These are phyloP conservation scores for Craterostigma plantagineum DNA, from an alignment of 257 asterid genomes.

Conservation along the genomic window DNA sequence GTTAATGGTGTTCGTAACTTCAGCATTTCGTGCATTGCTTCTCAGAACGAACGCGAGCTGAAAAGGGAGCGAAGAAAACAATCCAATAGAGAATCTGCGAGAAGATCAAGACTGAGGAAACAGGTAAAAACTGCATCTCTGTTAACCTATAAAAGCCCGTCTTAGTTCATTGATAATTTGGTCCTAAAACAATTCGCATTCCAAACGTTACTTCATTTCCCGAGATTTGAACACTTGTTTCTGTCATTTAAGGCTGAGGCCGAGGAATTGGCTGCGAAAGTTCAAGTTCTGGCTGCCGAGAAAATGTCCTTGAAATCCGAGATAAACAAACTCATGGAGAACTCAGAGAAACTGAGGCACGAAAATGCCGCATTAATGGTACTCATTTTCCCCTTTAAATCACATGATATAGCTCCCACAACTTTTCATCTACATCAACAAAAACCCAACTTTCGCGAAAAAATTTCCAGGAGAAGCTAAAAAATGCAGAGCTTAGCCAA, in stretches of 20 bases:
- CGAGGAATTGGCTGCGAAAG: slow-evolving; percentile 68
- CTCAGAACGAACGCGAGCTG: slow-evolving; percentile 67
- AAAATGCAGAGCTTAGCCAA: slow-evolving; percentile 8
- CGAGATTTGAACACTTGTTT: no score
- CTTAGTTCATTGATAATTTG: background rate
- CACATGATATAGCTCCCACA: no score
- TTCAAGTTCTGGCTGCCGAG: slow-evolving; percentile 50
- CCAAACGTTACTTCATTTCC: background rate
- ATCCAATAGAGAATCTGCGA: slow-evolving; percentile 95
- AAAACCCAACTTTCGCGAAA: no score
- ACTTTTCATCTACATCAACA: no score
- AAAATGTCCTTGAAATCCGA: slow-evolving; percentile 65
- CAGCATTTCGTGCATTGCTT: slow-evolving; percentile 6
- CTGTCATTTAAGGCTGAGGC: slow-evolving; percentile 99
- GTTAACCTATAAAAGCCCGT: background rate
- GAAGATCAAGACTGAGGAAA: slow-evolving; percentile 93
- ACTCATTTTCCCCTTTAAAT: background rate
- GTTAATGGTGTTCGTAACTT: no score
- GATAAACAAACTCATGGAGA: slow-evolving; percentile 34
- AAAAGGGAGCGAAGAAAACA: slow-evolving; percentile 94
- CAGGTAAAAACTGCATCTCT: slow-evolving; percentile 30
- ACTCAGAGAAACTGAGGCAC: slow-evolving; percentile 50
- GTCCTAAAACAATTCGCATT: background rate
- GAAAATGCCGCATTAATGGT: slow-evolving; percentile 61
- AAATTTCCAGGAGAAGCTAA: slow-evolving; percentile 50